Evolutionary conservation across 768 basidiomycete genomes (phyloP).

Genomic region (Lactarius pseudohatsudake): DNA sequence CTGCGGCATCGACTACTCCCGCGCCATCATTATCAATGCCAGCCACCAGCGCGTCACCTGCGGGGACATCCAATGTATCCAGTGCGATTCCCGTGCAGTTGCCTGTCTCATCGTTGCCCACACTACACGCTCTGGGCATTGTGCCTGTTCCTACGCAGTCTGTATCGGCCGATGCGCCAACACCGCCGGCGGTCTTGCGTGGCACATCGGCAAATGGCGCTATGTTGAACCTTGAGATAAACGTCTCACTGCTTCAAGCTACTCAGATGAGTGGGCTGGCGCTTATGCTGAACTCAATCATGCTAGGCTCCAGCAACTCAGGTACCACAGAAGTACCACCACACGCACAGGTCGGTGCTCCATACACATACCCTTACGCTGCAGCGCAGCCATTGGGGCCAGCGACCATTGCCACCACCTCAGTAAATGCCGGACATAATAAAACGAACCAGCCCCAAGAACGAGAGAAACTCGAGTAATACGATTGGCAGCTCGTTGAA

Average conservation of each 20-base stretch:
- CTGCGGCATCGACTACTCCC: conserved; percentile 3
- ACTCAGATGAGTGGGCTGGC: conserved; percentile 78
- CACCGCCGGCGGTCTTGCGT: conserved; percentile 74
- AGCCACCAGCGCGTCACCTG: conserved; percentile 30
- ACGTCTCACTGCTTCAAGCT: conserved; percentile 68
- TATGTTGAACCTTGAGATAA: conserved; percentile 75
- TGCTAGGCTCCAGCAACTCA: conserved; percentile 41
- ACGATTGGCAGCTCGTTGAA: background rate
- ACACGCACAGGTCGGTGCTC: conserved; percentile 28
- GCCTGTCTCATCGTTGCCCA: conserved; percentile 55
- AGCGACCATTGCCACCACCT: background rate
- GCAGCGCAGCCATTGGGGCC: conserved; percentile 8
- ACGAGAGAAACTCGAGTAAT: conserved; percentile 14
- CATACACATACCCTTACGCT: conserved; percentile 25
- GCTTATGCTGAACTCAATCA: conserved; percentile 66
- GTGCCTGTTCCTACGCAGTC: conserved; percentile 62
- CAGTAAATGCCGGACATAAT: conserved; percentile 10
- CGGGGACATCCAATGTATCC: conserved; percentile 4
- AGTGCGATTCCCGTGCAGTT: conserved; percentile 63
- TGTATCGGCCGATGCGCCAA: conserved; percentile 47
- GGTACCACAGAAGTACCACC: conserved; percentile 23
- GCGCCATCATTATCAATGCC: conserved; percentile 35
- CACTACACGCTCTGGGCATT: conserved; percentile 71
- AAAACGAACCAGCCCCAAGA: conserved; percentile 8
- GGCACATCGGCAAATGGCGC: conserved; percentile 70